Conservation (phyloP, 2,329 filamentous ascomycete species). For the Ascosphaera aggregata region DNA sequence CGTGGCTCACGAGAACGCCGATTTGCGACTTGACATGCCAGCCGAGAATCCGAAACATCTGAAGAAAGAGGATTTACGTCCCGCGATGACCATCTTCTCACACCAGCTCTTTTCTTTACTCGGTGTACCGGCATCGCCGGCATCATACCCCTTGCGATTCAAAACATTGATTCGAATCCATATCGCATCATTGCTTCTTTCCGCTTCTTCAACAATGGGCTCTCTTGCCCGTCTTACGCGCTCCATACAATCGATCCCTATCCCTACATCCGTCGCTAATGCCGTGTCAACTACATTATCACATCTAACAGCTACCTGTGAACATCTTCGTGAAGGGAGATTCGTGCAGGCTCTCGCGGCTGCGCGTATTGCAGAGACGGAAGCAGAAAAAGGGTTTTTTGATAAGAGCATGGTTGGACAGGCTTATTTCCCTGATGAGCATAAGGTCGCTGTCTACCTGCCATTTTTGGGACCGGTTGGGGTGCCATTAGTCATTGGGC, state of each 20-base stretch:
- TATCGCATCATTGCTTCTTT: constrained; percentile 62
- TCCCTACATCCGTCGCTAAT: constrained; percentile 65
- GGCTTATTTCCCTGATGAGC: constrained; percentile 95
- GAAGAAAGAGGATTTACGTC: constrained; percentile 41
- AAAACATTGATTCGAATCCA: constrained; percentile 70
- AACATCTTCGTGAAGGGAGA: constrained; percentile 36
- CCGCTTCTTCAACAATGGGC: constrained; percentile 82
- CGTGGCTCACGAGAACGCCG: constrained; percentile 11
- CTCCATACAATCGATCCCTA: constrained; percentile 73
- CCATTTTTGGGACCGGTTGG: constrained; percentile 76
- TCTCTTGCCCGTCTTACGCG: constrained; percentile 67
- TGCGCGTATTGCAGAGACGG: constrained; percentile 63
- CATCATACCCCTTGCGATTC: constrained; percentile 60
- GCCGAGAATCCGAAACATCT: constrained; percentile 25
- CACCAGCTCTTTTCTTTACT: constrained; percentile 74
- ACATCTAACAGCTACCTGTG: constrained; percentile 56
- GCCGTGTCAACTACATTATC: constrained; percentile 59
- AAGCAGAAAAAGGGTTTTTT: constrained; percentile 88
- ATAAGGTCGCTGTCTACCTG: constrained; percentile 91
- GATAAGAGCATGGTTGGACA: constrained; percentile 98
- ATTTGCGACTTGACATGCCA: constrained; percentile 16
- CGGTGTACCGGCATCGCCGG: constrained; percentile 55
- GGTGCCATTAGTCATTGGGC: constrained; percentile 65
- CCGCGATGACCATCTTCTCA: constrained; percentile 72
- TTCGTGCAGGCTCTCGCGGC: constrained; percentile 49